A percentile compares a stretch with the other conserved stretches of the same genome.
These are phyloP conservation scores for Psilocybe sp. DNA, from an alignment of 768 basidiomycete genomes.

Conservation along the genomic window DNA sequence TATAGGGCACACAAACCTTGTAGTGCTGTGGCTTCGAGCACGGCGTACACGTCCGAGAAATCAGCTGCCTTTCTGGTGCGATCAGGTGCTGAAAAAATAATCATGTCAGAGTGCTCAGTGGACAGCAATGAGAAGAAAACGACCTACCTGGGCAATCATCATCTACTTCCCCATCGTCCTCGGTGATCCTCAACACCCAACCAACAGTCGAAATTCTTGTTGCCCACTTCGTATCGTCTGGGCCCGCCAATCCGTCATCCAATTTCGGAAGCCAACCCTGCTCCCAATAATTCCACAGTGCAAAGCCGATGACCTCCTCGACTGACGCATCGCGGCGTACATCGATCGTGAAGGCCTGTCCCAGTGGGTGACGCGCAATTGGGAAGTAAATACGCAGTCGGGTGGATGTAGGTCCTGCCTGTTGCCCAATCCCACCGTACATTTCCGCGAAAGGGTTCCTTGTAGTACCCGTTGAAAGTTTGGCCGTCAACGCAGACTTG, in stretches of 20 bases:
- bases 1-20: conserved; percentile 55
- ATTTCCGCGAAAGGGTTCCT: conserved; percentile 87
- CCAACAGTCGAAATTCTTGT: conserved; percentile 71
- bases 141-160: conserved; percentile 95
- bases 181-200: conserved; percentile 92
- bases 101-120: background rate
- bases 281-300: conserved; percentile 90
- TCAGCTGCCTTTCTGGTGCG: conserved; percentile 80
- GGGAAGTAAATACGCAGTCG: conserved; percentile 85
- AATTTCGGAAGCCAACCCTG: conserved; percentile 77
- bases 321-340: conserved; percentile 87
- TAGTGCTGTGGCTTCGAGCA: conserved; percentile 68
- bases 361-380: conserved; percentile 57
- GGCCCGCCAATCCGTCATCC: conserved; percentile 59
- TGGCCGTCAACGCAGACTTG: conserved; percentile 67
- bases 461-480: conserved; percentile 66
- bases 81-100: conserved; percentile 70
- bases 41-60: conserved; percentile 89
- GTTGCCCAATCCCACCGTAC: conserved; percentile 83
- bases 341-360: conserved; percentile 64
- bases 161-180: conserved; percentile 97
- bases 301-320: conserved; percentile 94
- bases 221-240: conserved; percentile 59
- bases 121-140: conserved; percentile 3
- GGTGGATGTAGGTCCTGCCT: conserved; percentile 60